Percentiles rank a stretch among this genome's conserved stretches.
Evolutionary conservation across 768 basidiomycete species (phyloP).

Genomic region (Lactifluus piperatus): DNA sequence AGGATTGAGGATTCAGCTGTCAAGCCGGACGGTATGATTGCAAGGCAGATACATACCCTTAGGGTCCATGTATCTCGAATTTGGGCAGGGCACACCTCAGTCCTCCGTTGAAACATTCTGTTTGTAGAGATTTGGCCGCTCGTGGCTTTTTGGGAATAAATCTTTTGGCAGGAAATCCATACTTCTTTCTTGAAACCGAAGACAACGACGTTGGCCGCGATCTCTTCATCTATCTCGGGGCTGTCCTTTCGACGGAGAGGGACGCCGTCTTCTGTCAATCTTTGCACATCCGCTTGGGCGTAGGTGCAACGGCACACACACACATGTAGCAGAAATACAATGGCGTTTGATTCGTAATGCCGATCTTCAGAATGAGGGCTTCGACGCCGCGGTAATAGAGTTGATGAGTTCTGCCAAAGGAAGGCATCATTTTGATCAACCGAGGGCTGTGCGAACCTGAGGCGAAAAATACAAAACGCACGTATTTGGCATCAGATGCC

Average conservation of each 20-base stretch:
- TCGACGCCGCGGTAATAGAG: conserved; percentile 39
- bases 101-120: conserved; percentile 38
- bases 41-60: conserved; percentile 32
- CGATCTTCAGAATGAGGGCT: conserved; percentile 36
- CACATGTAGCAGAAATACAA: conserved; percentile 37
- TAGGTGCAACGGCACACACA: conserved; percentile 36
- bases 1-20: background rate
- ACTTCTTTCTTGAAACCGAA: conserved; percentile 40
- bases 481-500: conserved; percentile 44
- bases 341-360: conserved; percentile 38
- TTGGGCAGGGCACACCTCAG: conserved; percentile 44
- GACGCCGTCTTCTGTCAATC: conserved; percentile 25
- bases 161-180: conserved; percentile 39
- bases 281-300: conserved; percentile 35
- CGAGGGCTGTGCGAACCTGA: background rate
- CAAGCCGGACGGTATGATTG: background rate
- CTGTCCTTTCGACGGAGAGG: conserved; percentile 28
- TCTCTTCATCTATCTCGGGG: conserved; percentile 17
- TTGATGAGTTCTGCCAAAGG: conserved; percentile 39
- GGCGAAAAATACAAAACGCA: conserved; percentile 9
- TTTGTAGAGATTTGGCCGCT: conserved; percentile 40
- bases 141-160: conserved; percentile 42
- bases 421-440: conserved; percentile 12
- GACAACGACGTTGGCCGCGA: conserved; percentile 40
- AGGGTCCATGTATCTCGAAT: conserved; percentile 41